Conservation (phyloP, 2,329 filamentous ascomycete species). For the Talaromyces sp. region DNA sequence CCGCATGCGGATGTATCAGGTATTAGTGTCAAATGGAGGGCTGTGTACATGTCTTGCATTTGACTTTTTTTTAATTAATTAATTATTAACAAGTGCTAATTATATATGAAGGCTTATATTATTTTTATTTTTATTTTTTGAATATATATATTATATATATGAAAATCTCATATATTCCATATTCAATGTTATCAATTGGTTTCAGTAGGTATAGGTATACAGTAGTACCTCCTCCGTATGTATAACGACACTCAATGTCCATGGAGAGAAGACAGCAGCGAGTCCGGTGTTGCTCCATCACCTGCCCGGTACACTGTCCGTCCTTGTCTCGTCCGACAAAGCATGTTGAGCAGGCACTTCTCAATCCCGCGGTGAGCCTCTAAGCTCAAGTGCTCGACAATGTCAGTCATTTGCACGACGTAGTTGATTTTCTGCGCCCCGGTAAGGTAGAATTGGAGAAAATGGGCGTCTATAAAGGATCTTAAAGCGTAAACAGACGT, state of each 20-base stretch:
- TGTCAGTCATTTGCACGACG: slow-evolving; percentile 8
- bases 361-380: slow-evolving; percentile 8
- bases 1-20: not conserved
- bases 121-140: too few relatives aligned
- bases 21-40: too few relatives aligned
- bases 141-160: too few relatives aligned
- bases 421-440: slow-evolving; percentile 8
- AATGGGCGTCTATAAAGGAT: not conserved
- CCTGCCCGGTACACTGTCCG: not conserved
- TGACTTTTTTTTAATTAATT: not conserved
- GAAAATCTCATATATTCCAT: too few relatives aligned
- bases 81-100: not conserved
- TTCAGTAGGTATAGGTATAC: not conserved
- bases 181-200: not conserved
- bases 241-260: not conserved
- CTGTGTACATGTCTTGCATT: too few relatives aligned
- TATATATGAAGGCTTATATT: not conserved
- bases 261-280: slow-evolving; percentile 11
- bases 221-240: not conserved
- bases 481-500: not conserved
- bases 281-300: slow-evolving; percentile 5
- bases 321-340: slow-evolving; percentile 4
- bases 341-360: slow-evolving; percentile 9
- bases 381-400: slow-evolving; percentile 3
- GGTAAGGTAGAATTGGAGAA: not conserved